Percentiles rank a stretch among this genome's conserved stretches.
These are phyloP conservation scores for Coemansia asiatica DNA, from an alignment of 192 early-diverging fungal species.

Conservation along the genomic window DNA sequence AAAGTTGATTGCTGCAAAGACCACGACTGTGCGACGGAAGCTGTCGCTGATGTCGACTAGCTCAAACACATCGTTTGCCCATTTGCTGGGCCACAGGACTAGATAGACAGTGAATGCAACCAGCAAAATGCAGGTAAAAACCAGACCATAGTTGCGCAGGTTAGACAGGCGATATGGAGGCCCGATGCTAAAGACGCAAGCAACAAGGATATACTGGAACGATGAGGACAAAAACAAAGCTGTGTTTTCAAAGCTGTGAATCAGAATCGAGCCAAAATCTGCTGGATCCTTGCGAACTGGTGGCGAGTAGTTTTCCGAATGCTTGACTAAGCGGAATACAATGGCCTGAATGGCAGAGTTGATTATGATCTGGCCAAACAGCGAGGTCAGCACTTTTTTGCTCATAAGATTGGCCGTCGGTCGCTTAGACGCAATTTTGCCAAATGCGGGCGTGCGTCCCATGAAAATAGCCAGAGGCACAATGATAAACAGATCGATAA, in stretches of 20 bases:
- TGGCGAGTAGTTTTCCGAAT: slow-evolving; percentile 71
- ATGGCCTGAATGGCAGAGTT: slow-evolving; percentile 77
- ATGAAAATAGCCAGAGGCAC: slow-evolving; percentile 83
- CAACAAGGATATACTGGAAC: slow-evolving; percentile 91
- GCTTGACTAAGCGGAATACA: slow-evolving; percentile 69
- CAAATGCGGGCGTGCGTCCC: slow-evolving; percentile 86
- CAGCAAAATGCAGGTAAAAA: slow-evolving; percentile 51
- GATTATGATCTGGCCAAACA: slow-evolving; percentile 87
- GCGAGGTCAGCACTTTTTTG: slow-evolving; percentile 84
- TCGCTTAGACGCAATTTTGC: slow-evolving; percentile 68
- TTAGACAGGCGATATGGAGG: slow-evolving; percentile 91
- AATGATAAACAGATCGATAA: slow-evolving; percentile 91
- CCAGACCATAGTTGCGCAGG: slow-evolving; percentile 67
- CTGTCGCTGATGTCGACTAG: slow-evolving; percentile 59
- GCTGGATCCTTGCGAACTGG: slow-evolving; percentile 56
- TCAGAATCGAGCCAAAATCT: slow-evolving; percentile 63
- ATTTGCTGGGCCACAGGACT: slow-evolving; percentile 58
- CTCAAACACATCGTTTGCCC: slow-evolving; percentile 64
- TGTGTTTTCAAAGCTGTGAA: slow-evolving; percentile 86
- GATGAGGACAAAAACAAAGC: slow-evolving; percentile 86
- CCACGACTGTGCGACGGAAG: slow-evolving; percentile 64
- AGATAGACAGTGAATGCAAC: slow-evolving; percentile 65
- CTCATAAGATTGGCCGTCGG: slow-evolving; percentile 91
- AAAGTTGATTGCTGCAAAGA: slow-evolving; percentile 62
- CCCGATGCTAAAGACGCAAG: slow-evolving; percentile 92